Evolutionary conservation across 306 rosid genomes (phyloP).

Genomic region (Lithocarpus polystachyus): DNA sequence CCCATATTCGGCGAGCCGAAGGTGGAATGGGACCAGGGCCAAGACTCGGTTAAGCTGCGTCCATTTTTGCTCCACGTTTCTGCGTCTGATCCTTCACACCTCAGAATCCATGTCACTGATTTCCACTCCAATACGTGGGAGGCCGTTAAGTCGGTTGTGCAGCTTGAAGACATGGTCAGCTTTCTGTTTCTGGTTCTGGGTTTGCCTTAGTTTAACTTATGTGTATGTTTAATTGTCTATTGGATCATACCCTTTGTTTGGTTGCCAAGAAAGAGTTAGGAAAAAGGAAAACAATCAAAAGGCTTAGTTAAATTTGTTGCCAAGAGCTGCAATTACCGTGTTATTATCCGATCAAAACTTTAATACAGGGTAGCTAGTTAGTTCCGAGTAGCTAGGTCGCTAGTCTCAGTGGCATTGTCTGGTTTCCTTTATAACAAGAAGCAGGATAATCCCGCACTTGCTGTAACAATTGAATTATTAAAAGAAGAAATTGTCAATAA

Average conservation of each 20-base stretch:
- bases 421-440: too few relatives aligned
- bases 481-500: too few relatives aligned
- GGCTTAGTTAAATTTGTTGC: neutral
- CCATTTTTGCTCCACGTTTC: constrained; percentile 55
- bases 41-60: constrained; percentile 20
- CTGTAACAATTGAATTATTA: too few relatives aligned
- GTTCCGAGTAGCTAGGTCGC: too few relatives aligned
- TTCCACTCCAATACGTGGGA: constrained; percentile 69
- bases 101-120: constrained; percentile 58
- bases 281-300: neutral
- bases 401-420: too few relatives aligned
- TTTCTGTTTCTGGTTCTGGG: neutral
- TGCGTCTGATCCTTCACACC: constrained; percentile 52
- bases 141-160: constrained; percentile 51
- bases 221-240: neutral
- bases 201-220: neutral
- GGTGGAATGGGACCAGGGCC: constrained; percentile 36
- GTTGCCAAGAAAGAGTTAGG: neutral
- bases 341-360: too few relatives aligned
- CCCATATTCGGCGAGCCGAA: constrained; percentile 63
- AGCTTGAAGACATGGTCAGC: constrained; percentile 79
- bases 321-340: too few relatives aligned
- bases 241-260: neutral
- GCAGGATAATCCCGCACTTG: too few relatives aligned
- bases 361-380: too few relatives aligned